Conservation (phyloP, 495 filamentous ascomycete genomes). For the Aspergillus biplanus region DNA sequence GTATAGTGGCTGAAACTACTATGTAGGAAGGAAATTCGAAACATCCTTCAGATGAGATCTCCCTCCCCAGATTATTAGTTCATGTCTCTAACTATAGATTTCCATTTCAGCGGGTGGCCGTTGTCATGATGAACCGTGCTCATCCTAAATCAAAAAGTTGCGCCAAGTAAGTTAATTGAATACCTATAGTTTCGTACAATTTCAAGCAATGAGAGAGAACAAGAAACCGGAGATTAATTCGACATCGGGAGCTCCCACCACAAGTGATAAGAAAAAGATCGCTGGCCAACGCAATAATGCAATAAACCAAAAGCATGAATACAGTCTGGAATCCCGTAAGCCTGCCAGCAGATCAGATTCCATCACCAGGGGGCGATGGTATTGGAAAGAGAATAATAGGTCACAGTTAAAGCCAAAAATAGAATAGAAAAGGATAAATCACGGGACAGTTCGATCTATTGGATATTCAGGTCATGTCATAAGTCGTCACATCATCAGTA, state of each 20-base stretch:
- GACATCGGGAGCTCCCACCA: neutral
- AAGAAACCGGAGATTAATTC: too few species aligned
- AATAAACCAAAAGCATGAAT: conserved; percentile 13
- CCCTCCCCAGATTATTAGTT: too few species aligned
- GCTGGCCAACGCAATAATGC: conserved; percentile 19
- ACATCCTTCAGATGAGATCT: too few species aligned
- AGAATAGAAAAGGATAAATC: conserved; percentile 7
- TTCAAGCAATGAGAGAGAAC: neutral
- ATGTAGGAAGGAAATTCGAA: too few species aligned
- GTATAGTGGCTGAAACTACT: too few species aligned
- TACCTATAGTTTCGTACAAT: neutral
- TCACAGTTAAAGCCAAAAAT: neutral
- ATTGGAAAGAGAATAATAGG: neutral
- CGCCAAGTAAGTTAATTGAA: neutral
- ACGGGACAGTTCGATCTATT: conserved; percentile 27
- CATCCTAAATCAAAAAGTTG: neutral
- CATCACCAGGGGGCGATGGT: neutral
- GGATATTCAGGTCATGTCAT: conserved; percentile 32
- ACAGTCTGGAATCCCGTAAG: conserved; percentile 15
- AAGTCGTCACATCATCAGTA: conserved; percentile 30
- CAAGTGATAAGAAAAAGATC: conserved; percentile 4
- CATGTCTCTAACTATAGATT: too few species aligned
- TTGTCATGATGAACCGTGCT: too few species aligned
- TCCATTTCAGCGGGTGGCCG: too few species aligned
- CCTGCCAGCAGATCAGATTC: conserved; percentile 16